These are phyloP conservation scores for Lactarius pseudohatsudake DNA, from an alignment of 768 basidiomycete genomes.

Conservation along the genomic window DNA sequence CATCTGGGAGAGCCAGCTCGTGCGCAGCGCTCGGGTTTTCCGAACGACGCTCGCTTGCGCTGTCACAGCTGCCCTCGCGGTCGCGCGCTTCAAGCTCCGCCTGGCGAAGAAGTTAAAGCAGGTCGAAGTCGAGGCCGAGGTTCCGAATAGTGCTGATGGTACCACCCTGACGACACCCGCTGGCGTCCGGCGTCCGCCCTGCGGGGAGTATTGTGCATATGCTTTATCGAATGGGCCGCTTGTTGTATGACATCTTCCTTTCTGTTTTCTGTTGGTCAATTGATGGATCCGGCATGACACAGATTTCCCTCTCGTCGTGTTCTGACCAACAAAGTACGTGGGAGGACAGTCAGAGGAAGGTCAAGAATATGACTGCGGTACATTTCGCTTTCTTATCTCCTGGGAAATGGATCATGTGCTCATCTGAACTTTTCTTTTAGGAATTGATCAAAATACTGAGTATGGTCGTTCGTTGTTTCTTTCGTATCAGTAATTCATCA, in stretches of 20 bases:
- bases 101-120: not conserved
- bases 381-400: not conserved
- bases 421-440: not conserved
- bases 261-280: not conserved
- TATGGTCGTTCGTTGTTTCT: not conserved
- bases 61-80: not conserved
- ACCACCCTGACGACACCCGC: not conserved
- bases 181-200: conserved; percentile 1
- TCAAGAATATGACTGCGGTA: conserved; percentile 23
- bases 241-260: conserved; percentile 10
- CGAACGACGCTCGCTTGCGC: not conserved
- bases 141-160: not conserved
- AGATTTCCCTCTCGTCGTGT: conserved; percentile 25
- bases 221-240: conserved; percentile 5
- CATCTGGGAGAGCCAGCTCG: not conserved
- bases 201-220: conserved; percentile 1
- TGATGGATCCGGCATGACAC: not conserved
- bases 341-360: conserved; percentile 15
- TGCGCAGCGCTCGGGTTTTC: not conserved
- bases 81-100: not conserved
- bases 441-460: conserved; percentile 14
- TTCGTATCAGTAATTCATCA: not conserved
- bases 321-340: conserved; percentile 5
- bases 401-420: not conserved
- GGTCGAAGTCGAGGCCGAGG: not conserved